phyloP scores from a whole-genome alignment of 2,329 filamentous ascomycete genomes.

The Aspergillus udagawae region DNA sequence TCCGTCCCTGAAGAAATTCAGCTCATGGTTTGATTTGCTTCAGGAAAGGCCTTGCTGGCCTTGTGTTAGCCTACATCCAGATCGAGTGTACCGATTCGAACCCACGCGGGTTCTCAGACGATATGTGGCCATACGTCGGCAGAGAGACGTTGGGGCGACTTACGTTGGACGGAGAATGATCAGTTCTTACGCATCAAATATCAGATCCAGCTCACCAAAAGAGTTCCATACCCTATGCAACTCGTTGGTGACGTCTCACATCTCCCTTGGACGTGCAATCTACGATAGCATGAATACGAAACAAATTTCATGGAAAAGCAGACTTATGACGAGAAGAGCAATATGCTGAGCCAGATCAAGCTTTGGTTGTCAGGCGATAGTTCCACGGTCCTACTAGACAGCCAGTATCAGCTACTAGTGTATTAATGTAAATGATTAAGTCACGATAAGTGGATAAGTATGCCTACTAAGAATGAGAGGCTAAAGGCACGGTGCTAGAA shows the following conservation, averaged over 20 bases:
- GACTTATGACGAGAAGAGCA: background rate
- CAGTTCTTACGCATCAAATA: background rate
- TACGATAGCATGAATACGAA: background rate
- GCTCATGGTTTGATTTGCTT: no score
- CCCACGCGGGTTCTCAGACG: no score
- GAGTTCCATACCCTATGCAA: background rate
- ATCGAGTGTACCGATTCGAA: no score
- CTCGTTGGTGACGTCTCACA: background rate
- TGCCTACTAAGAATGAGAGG: background rate
- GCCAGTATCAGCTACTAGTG: background rate
- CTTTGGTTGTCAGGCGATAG: background rate
- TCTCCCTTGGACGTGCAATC: background rate
- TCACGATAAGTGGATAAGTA: background rate
- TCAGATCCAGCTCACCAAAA: background rate
- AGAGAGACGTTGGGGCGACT: background rate
- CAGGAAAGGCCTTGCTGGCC: background rate
- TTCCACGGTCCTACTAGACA: background rate
- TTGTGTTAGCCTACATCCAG: background rate
- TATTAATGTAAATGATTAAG: background rate
- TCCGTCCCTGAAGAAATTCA: background rate
- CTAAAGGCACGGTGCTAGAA: background rate
- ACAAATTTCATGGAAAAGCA: background rate
- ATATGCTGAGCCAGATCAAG: background rate
- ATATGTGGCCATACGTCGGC: background rate
- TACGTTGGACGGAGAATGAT: background rate